These are phyloP conservation scores for Urochloa ruziziensis DNA, from an alignment of 176 grass and related monocot species.

Conservation along the genomic window DNA sequence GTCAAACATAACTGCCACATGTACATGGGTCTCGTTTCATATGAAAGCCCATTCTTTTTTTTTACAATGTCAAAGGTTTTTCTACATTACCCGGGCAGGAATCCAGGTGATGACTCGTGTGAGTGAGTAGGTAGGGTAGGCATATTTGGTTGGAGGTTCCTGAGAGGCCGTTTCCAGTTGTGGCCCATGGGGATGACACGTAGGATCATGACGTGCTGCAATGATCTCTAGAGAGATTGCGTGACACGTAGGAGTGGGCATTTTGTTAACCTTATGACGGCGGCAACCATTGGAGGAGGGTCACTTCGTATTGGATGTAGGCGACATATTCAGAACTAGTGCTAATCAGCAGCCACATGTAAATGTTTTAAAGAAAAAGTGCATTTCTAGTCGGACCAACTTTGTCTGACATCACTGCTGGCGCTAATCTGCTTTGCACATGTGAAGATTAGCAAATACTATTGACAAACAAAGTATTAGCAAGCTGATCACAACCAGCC, in stretches of 20 bases:
- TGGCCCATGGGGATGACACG: not conserved
- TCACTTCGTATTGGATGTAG: not conserved
- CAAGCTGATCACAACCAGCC: not conserved
- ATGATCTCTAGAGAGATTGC: not conserved
- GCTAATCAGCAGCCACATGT: not conserved
- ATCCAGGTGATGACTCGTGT: not conserved
- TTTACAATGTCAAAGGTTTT: not conserved
- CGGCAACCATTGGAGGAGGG: not conserved
- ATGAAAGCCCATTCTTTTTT: not conserved
- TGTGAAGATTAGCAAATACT: not conserved
- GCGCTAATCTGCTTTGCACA: not conserved
- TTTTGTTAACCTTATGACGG: not conserved
- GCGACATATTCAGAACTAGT: not conserved
- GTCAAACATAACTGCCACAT: conserved; percentile 5
- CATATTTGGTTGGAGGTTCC: not conserved
- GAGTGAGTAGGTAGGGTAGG: not conserved
- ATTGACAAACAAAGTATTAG: not conserved
- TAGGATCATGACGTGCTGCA: not conserved
- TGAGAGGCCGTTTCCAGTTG: conserved; percentile 1
- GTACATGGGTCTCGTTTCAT: not conserved
- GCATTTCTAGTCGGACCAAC: not conserved
- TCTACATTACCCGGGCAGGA: not conserved
- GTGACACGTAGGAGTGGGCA: not conserved
- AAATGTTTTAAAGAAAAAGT: not conserved
- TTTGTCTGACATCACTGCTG: not conserved